phyloP scores from a whole-genome alignment of 2,329 filamentous ascomycete genomes.

The Colletotrichum siamense region DNA sequence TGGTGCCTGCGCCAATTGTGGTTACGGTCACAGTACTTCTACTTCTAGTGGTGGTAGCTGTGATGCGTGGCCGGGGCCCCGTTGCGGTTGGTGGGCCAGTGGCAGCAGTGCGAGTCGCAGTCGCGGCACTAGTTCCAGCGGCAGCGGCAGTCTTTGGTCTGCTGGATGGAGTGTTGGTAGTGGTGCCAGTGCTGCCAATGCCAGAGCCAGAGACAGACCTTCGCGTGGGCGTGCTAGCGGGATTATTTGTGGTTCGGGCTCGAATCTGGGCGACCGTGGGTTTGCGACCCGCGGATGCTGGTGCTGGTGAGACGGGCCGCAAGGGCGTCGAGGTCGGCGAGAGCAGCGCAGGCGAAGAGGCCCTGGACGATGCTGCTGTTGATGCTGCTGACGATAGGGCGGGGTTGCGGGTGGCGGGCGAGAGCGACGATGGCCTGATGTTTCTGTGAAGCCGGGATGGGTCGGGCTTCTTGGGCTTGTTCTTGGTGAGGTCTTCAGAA shows the following conservation, averaged over 20 bases:
- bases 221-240: background rate
- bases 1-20: background rate
- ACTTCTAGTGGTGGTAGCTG: background rate
- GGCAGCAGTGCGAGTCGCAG: background rate
- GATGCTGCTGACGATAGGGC: background rate
- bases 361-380: constrained; percentile 26
- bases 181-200: background rate
- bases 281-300: background rate
- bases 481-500: background rate
- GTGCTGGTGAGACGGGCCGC: constrained; percentile 16
- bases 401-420: constrained; percentile 13
- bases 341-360: background rate
- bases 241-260: constrained; percentile 14
- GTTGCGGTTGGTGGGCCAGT: constrained; percentile 20
- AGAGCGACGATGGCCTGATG: constrained; percentile 20
- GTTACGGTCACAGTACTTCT: background rate
- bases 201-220: background rate
- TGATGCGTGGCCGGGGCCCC: constrained; percentile 19
- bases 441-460: constrained; percentile 10
- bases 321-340: constrained; percentile 37
- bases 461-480: constrained; percentile 13
- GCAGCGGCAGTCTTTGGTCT: background rate
- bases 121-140: background rate
- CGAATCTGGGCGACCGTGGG: constrained; percentile 4
- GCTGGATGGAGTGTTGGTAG: background rate